Base-by-base conservation (phyloP, 305 asterid species). In the Fraxinus velutina region DNA sequence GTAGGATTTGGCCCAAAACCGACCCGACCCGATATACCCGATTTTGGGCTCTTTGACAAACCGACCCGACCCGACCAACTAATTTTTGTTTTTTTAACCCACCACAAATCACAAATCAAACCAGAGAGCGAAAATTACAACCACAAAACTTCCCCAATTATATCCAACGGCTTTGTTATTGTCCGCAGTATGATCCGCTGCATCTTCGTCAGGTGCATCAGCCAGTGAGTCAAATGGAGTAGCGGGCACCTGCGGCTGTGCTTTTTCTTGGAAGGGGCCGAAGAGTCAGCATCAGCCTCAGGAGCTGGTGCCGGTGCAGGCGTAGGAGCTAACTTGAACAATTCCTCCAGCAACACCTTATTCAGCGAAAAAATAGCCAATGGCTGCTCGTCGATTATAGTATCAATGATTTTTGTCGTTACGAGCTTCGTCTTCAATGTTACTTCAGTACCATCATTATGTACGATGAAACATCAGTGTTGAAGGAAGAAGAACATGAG, bases 361-460 rank as follows among this genome's bases (percentile, higher is more conserved):
- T 89, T 81, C 73, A 95, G 17, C 4, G 87, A 71, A 75, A 88
- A 93, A 72, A 95, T 92, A 0, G 93, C 92, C 50, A 95, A 12
- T 33, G 97, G 97, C 85, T 88, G 91, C 73, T 92, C 85, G 70
- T 93, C 97, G 1, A 88, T 34, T 73, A 93, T 12, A 6, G 97
- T 93, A 27, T 82, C 90, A 4, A 82, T 44, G 7, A 93, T 91
- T 79, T 73, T 94, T 50, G 97, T 96, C 75, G 94, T 93, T 6
- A 88, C 94, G 78, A 93, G 8, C 44, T 81, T 86, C 62, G 97
- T 89, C 86, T 85, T 82, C 22, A 95, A 62, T 3, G 96, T 92
- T 0, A 95, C 98, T 0, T 66, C 89, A 0, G 83, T 90, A 9
- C 98, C 99, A 86, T 93, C 97, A 73, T 93, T 90, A 85, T 95